A percentile compares a stretch with the other conserved stretches of the same genome.
Evolutionary conservation across 2,329 filamentous ascomycete species (phyloP).

Genomic region (Exophiala sideris): DNA sequence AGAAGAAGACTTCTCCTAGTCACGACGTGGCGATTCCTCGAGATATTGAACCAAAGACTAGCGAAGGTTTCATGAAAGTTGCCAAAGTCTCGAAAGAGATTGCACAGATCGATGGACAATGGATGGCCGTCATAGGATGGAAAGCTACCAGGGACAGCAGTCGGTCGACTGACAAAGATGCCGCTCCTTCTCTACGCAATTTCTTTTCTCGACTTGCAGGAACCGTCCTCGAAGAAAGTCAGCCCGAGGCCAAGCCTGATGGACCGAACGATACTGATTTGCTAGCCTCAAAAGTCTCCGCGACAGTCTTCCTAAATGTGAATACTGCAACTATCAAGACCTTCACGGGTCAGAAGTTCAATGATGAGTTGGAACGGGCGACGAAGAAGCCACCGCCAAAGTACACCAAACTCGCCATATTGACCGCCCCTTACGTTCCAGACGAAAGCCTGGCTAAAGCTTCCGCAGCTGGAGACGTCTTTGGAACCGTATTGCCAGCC

Average conservation of each 20-base stretch:
- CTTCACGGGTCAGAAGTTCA: slow-evolving; percentile 67
- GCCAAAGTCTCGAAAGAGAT: slow-evolving; percentile 76
- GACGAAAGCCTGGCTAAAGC: slow-evolving; percentile 31
- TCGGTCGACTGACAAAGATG: slow-evolving; percentile 40
- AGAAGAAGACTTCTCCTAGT: slow-evolving; percentile 81
- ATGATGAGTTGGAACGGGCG: slow-evolving; percentile 84
- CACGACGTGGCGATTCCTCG: slow-evolving; percentile 68
- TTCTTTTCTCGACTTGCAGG: slow-evolving; percentile 79
- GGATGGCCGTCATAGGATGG: slow-evolving; percentile 85
- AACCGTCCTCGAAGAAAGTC: slow-evolving; percentile 27
- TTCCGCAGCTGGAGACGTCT: slow-evolving; percentile 61
- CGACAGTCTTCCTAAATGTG: slow-evolving; percentile 83
- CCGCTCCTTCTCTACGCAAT: slow-evolving; percentile 63
- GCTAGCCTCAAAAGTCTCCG: slow-evolving; percentile 57
- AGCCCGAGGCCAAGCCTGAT: slow-evolving; percentile 42
- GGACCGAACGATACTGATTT: slow-evolving; percentile 60
- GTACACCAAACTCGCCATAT: slow-evolving; percentile 75
- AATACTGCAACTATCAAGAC: slow-evolving; percentile 81
- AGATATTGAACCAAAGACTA: slow-evolving; percentile 77
- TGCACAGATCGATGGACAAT: slow-evolving; percentile 86
- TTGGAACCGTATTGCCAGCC: slow-evolving; percentile 82
- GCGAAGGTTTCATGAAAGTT: slow-evolving; percentile 85
- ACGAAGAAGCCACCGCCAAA: slow-evolving; percentile 97
- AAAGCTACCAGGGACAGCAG: slow-evolving; percentile 55
- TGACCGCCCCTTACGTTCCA: slow-evolving; percentile 83